Base-by-base conservation (phyloP, 495 filamentous ascomycete species). In the Echria macrotheca region DNA sequence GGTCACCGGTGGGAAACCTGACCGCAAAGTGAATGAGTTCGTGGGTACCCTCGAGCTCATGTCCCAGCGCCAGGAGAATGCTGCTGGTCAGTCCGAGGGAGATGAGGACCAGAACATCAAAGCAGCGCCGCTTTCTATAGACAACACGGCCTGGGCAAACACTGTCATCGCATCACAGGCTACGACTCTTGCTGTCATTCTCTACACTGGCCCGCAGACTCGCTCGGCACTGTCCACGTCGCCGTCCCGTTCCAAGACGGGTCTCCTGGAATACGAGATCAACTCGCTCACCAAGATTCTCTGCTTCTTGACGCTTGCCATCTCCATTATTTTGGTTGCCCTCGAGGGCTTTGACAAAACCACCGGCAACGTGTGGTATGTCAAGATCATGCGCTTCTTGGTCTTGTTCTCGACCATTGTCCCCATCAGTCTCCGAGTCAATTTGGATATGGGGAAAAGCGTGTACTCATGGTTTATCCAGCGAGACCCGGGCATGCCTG, bases 331-430 rank as follows among this genome's bases (percentile, higher is more conserved):
- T 33, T 76, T 99, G n/a, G 94, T 99, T 5, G 87, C 86, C 2
- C 61, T 96, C 25, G 82, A 95, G 68, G 82, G 87, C 0, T 88
- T 95, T 52, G 73, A 86, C 47, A 81, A 79, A 35, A 80, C 80
- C 5, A 69, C 74, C 33, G 72, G 70, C 4, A 74, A 74, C 49
- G 68, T 73, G 25, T 99, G 94, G 94, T 97, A 96, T 63, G 77
- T 97, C 41, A 86, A 93, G 40, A 94, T 97, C 54, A 89, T 93
- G 77, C 83, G 89, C 31, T 99, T 96, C 65, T 69, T 99, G 42
- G 93, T 99, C 49, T 75, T 99, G n/a, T 99, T 96, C 73, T 96
- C 91, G 6, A 96, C 91, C 1, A 97, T 99, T 61, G 93, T 99
- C 37, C 94, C 94, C 6, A 96, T 99, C 70, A 94, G 87, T 64